Evolutionary conservation across 2,329 filamentous ascomycete species (phyloP).

Genomic region (Fusarium domesticum): DNA sequence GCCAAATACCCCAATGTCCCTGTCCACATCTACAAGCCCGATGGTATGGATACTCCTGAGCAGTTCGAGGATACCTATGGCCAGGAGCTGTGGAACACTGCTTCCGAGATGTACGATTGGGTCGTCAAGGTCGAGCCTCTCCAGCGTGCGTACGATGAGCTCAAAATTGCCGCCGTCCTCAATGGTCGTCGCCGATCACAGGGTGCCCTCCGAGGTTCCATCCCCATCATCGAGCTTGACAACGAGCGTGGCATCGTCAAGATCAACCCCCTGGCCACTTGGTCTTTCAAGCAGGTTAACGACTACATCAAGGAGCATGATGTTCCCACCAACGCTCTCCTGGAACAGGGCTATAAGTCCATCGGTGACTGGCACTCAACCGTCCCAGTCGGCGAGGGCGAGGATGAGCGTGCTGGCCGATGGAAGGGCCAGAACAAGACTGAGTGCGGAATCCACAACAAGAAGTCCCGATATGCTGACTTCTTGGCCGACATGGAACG

Average conservation of each 20-base stretch:
- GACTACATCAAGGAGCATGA: conserved; percentile 80
- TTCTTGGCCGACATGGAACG: conserved; percentile 72
- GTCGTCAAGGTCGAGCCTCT: conserved; percentile 96
- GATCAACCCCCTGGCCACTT: conserved; percentile 95
- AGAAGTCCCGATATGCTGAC: conserved; percentile 86
- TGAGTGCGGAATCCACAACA: conserved; percentile 99
- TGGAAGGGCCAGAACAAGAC: conserved; percentile 98
- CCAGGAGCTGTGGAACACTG: conserved; percentile 76
- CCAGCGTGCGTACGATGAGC: conserved; percentile 82
- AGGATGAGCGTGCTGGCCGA: conserved; percentile 92
- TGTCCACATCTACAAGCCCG: conserved; percentile 87
- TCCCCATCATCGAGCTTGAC: conserved; percentile 90
- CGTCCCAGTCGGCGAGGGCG: conserved; percentile 79
- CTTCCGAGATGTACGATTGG: conserved; percentile 92
- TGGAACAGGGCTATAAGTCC: conserved; percentile 96
- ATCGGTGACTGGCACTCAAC: conserved; percentile 99
- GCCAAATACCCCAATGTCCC: conserved; percentile 73
- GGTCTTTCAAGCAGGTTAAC: conserved; percentile 87
- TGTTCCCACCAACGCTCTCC: conserved; percentile 89
- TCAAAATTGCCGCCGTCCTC: conserved; percentile 84
- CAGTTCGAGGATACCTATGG: conserved; percentile 85
- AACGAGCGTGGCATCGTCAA: conserved; percentile 86
- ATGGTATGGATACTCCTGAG: conserved; percentile 65
- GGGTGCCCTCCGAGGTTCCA: conserved; percentile 84
- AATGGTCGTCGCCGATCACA: conserved; percentile 91